A percentile compares a stretch with the other conserved stretches of the same genome.
phyloP scores from a whole-genome alignment of 2,329 filamentous ascomycete genomes.

The Colletotrichum neosansevieriae region DNA sequence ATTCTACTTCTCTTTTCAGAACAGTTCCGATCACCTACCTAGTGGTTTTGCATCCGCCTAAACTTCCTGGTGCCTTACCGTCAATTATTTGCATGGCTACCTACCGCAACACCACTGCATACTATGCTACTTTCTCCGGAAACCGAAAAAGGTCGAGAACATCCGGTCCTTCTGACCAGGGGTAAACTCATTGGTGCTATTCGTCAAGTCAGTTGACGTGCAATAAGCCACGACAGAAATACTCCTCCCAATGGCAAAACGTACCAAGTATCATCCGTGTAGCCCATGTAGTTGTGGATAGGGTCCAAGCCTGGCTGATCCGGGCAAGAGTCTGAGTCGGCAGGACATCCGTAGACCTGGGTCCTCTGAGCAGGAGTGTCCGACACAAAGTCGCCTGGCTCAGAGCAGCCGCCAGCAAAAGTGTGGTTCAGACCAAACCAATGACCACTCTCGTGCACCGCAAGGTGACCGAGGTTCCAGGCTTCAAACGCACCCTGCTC shows the following conservation, averaged over 20 bases:
- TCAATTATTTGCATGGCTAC: no score
- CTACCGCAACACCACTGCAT: no score
- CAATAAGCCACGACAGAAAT: no score
- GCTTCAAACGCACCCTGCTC: constrained; percentile 29
- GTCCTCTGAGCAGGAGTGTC: constrained; percentile 54
- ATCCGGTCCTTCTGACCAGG: constrained; percentile 56
- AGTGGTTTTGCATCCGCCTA: no score
- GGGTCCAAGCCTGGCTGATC: constrained; percentile 42
- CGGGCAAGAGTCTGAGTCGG: constrained; percentile 43
- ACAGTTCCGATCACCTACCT: no score
- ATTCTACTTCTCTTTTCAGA: no score
- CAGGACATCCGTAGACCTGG: constrained; percentile 36
- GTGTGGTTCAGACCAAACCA: constrained; percentile 59
- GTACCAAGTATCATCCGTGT: constrained; percentile 50
- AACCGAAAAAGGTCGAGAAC: constrained; percentile 36
- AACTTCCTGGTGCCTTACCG: no score
- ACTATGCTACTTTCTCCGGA: constrained; percentile 29
- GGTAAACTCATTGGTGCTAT: constrained; percentile 53
- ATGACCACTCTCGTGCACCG: constrained; percentile 56
- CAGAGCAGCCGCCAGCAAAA: constrained; percentile 52
- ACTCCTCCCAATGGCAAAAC: not conserved
- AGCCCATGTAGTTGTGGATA: constrained; percentile 46
- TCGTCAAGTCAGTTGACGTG: not conserved
- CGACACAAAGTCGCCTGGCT: constrained; percentile 50
- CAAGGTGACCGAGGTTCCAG: constrained; percentile 43